These are phyloP conservation scores for Cymbidium sinense DNA, from an alignment of 106 monocot species.

Conservation along the genomic window DNA sequence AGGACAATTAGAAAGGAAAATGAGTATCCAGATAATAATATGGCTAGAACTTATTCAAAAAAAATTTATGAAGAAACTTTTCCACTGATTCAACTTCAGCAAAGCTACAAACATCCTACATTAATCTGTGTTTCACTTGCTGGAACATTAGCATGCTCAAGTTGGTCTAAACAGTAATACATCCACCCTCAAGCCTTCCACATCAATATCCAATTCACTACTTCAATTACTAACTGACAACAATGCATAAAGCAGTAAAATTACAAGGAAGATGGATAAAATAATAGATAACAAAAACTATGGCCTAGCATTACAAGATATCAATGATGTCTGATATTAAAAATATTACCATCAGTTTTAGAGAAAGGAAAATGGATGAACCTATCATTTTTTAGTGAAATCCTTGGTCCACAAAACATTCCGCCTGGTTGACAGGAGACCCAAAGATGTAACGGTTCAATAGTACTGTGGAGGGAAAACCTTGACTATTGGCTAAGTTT, in stretches of 20 bases:
- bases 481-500: not conserved
- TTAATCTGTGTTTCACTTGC: not conserved
- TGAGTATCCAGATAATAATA: too few relatives aligned
- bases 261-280: not conserved
- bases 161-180: not conserved
- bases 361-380: not conserved
- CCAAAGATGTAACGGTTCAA: not conserved
- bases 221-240: not conserved
- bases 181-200: not conserved
- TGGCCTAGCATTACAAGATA: not conserved
- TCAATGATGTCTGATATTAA: not conserved
- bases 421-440: not conserved
- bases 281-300: not conserved
- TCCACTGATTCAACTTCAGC: not conserved
- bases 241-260: not conserved
- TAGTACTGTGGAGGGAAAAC: not conserved
- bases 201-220: not conserved
- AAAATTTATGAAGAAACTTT: not conserved
- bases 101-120: not conserved
- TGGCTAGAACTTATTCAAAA: too few relatives aligned
- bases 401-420: not conserved
- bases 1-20: too few relatives aligned
- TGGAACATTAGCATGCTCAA: not conserved
- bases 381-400: not conserved
- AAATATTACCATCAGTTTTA: constrained; percentile 1